A percentile compares a stretch with the other conserved stretches of the same genome.
phyloP scores from a whole-genome alignment of 148 eudicot species.

The Euryodendron excelsum region DNA sequence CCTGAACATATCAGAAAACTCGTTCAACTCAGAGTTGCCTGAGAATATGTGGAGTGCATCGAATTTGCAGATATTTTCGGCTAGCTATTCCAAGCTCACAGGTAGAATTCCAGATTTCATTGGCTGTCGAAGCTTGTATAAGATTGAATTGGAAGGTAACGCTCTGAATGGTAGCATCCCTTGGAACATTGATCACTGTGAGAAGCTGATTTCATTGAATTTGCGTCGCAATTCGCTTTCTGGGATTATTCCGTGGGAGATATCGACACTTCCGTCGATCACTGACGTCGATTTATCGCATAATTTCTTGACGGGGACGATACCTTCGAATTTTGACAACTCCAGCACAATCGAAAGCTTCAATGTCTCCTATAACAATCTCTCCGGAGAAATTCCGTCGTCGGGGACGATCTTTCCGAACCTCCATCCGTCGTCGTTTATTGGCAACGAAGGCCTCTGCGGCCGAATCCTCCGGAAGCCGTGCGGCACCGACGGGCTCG shows the following conservation, averaged over 20 bases:
- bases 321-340: conserved; percentile 66
- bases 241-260: conserved; percentile 95
- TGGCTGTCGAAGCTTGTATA: conserved; percentile 69
- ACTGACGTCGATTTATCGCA: conserved; percentile 71
- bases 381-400: conserved; percentile 69
- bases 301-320: conserved; percentile 61
- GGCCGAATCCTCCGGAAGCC: conserved; percentile 55
- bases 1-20: conserved; percentile 64
- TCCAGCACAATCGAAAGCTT: conserved; percentile 74
- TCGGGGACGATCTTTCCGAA: conserved; percentile 56
- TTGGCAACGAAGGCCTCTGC: conserved; percentile 79
- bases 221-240: conserved; percentile 54
- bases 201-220: conserved; percentile 61
- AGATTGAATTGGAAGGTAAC: conserved; percentile 73
- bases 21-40: conserved; percentile 50
- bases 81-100: conserved; percentile 38
- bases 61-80: conserved; percentile 65
- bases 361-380: conserved; percentile 75
- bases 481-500: conserved; percentile 34
- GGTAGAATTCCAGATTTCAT: conserved; percentile 75
- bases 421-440: conserved; percentile 82
- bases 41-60: conserved; percentile 70
- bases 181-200: conserved; percentile 78
- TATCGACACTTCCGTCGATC: conserved; percentile 77
- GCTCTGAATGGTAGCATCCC: conserved; percentile 66